Evolutionary conservation across 306 rosid genomes (phyloP).

Genomic region (Herpetospermum pedunculosum): DNA sequence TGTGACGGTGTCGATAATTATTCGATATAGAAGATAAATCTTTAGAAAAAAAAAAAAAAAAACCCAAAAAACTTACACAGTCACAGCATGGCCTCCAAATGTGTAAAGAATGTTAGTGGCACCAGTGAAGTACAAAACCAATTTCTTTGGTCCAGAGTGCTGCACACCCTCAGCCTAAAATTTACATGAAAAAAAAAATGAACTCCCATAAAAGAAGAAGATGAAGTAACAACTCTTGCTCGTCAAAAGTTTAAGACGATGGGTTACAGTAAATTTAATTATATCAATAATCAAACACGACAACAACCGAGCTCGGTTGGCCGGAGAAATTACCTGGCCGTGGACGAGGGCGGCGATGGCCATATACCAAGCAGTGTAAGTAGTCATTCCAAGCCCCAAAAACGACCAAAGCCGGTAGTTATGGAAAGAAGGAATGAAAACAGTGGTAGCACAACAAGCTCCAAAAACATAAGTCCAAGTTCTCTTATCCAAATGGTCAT

Average conservation of each 20-base stretch:
- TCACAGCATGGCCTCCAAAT: conserved; percentile 97
- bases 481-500: conserved; percentile 85
- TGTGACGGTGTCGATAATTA: too few species aligned
- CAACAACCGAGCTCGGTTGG: too few species aligned
- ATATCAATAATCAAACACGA: too few species aligned
- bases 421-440: conserved; percentile 93
- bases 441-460: conserved; percentile 98
- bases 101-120: conserved; percentile 97
- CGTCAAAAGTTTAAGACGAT: too few species aligned
- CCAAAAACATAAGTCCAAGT: conserved; percentile 99
- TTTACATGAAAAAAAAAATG: neutral
- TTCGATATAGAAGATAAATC: too few species aligned
- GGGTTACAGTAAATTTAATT: too few species aligned
- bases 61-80: conserved; percentile 60
- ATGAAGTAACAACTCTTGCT: too few species aligned
- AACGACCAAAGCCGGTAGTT: conserved; percentile 96
- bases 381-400: conserved; percentile 97
- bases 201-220: neutral
- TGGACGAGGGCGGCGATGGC: conserved; percentile 54
- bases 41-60: too few species aligned
- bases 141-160: conserved; percentile 63
- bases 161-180: conserved; percentile 48
- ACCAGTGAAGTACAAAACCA: conserved; percentile 91
- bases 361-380: conserved; percentile 93
- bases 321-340: conserved; percentile 55